A percentile compares a stretch with the other conserved stretches of the same genome.
Conservation (phyloP, 2,329 filamentous ascomycete species). For the Atkinsonella hypoxylon region DNA sequence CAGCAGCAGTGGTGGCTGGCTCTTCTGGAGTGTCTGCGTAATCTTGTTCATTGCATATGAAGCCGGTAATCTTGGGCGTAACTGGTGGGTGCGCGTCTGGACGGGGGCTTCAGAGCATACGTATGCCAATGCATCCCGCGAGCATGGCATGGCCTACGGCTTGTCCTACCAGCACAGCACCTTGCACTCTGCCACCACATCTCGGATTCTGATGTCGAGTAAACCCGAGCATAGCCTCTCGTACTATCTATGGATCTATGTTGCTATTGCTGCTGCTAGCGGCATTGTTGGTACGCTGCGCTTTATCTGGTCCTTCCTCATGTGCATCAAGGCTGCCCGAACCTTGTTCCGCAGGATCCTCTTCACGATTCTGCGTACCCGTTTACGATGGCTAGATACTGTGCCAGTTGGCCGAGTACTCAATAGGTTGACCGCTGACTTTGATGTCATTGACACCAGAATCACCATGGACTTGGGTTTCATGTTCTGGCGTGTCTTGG, state of each 20-base stretch:
- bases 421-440: slow-evolving; percentile 69
- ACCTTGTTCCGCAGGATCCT: slow-evolving; percentile 55
- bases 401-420: slow-evolving; percentile 65
- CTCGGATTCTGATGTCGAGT: slow-evolving; percentile 10
- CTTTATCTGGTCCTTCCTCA: slow-evolving; percentile 51
- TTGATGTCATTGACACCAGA: slow-evolving; percentile 58
- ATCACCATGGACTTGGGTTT: slow-evolving; percentile 52
- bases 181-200: slow-evolving; percentile 25
- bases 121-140: slow-evolving; percentile 10
- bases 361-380: slow-evolving; percentile 55
- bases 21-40: slow-evolving; percentile 45
- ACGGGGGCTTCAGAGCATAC: slow-evolving; percentile 25
- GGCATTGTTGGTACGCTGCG: slow-evolving; percentile 49
- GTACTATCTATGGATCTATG: slow-evolving; percentile 59
- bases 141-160: slow-evolving; percentile 30
- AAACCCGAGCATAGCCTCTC: slow-evolving; percentile 28
- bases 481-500: slow-evolving; percentile 46
- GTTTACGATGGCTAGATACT: slow-evolving; percentile 70
- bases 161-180: slow-evolving; percentile 34
- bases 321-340: slow-evolving; percentile 58
- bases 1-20: slow-evolving; percentile 49
- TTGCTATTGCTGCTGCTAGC: slow-evolving; percentile 43
- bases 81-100: slow-evolving; percentile 56
- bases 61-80: slow-evolving; percentile 40
- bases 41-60: slow-evolving; percentile 44